Evolutionary conservation across 1,139 yeast genomes (phyloP).

Genomic region (Sugiyamaella japonica): DNA sequence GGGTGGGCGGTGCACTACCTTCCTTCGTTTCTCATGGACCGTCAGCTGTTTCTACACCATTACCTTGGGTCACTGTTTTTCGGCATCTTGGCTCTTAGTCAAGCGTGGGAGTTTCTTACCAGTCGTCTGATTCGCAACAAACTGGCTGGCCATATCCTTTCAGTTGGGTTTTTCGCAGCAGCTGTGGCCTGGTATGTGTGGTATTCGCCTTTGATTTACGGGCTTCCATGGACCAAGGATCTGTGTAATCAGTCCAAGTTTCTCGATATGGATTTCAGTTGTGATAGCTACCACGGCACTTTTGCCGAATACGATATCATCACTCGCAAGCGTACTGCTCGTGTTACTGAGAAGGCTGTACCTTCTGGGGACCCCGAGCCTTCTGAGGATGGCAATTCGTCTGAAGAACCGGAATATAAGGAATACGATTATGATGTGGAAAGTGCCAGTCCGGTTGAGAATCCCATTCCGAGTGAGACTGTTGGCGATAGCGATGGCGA

Average conservation of each 20-base stretch:
- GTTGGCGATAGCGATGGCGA: slow-evolving; percentile 10
- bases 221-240: slow-evolving; percentile 72
- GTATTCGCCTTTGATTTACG: slow-evolving; percentile 78
- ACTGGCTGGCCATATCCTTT: slow-evolving; percentile 46
- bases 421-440: slow-evolving; percentile 23
- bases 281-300: slow-evolving; percentile 47
- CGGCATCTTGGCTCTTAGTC: slow-evolving; percentile 77
- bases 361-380: slow-evolving; percentile 18
- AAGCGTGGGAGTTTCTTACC: slow-evolving; percentile 68
- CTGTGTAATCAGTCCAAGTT: slow-evolving; percentile 64
- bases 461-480: slow-evolving; percentile 25
- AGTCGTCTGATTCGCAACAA: slow-evolving; percentile 46
- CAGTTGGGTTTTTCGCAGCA: slow-evolving; percentile 51
- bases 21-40: slow-evolving; percentile 73
- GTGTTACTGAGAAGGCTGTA: slow-evolving; percentile 15
- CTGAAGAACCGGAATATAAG: slow-evolving; percentile 25
- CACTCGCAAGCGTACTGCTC: slow-evolving; percentile 11
- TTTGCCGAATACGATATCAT: slow-evolving; percentile 31
- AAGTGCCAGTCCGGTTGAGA: slow-evolving; percentile 25
- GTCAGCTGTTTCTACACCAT: slow-evolving; percentile 95
- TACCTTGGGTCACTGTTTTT: slow-evolving; percentile 90
- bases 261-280: slow-evolving; percentile 65
- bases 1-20: slow-evolving; percentile 91
- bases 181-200: slow-evolving; percentile 58
- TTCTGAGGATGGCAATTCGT: slow-evolving; percentile 17